Evolutionary conservation across 177 flowering plant species (phyloP).

Genomic region (Vitis hybrid): DNA sequence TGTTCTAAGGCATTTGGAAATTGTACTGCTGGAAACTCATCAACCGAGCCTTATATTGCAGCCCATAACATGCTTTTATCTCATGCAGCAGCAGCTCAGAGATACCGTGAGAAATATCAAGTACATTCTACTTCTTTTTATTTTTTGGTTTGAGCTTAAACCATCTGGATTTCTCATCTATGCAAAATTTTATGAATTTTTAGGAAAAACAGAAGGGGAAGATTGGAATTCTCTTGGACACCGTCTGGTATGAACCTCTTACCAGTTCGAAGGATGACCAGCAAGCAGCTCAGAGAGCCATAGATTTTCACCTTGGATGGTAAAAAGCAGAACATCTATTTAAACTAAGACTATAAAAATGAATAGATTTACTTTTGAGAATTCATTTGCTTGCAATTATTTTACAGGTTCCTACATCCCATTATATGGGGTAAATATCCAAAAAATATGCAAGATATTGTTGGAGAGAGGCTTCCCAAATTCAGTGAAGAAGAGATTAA

Average conservation of each 20-base stretch:
- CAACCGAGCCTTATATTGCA: constrained; percentile 66
- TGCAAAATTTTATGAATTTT: not conserved
- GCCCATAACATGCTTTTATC: constrained; percentile 64
- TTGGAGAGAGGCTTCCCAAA: constrained; percentile 54
- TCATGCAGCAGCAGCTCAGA: constrained; percentile 65
- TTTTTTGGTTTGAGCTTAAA: not conserved
- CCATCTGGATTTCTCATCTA: no score
- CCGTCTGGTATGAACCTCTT: constrained; percentile 74
- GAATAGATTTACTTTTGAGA: not conserved
- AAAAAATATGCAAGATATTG: constrained; percentile 52
- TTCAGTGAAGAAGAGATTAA: constrained; percentile 51
- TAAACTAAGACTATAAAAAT: not conserved
- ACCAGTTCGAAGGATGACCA: constrained; percentile 50
- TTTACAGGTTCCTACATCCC: constrained; percentile 63
- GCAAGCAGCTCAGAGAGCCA: constrained; percentile 70
- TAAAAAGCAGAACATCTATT: constrained; percentile 19
- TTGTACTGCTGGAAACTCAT: constrained; percentile 67
- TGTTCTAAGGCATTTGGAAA: constrained; percentile 59
- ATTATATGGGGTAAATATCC: constrained; percentile 73
- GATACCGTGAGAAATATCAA: constrained; percentile 64
- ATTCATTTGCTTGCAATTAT: no score
- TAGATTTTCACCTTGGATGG: constrained; percentile 81
- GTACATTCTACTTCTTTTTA: constrained; percentile 17
- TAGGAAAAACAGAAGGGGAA: constrained; percentile 60
- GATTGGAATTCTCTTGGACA: constrained; percentile 67